Evolutionary conservation across 139 green algal species (phyloP), one percentile per base, ranked within the genome.

Genomic region (Coelastrella sp.): DNA sequence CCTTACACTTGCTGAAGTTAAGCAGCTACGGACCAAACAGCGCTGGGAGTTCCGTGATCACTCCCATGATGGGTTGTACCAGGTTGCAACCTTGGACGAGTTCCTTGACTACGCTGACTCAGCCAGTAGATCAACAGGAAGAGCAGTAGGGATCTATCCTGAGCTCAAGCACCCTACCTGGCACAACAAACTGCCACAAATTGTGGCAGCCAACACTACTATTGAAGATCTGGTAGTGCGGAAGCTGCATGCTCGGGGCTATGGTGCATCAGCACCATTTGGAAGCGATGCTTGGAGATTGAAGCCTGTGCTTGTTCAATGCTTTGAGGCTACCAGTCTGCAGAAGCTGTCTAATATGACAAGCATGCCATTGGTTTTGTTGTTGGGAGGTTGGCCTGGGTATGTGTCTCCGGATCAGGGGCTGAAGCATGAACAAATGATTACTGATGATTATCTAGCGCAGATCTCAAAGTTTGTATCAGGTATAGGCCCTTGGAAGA

Each of bases 101-200:
- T 92, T 89, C 74, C 13, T 89, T 20, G 32, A 86, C 20, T 23
- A 87, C 2, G 87, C 66, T 23, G 59, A 59, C 61, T 58, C 23
- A 7, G 17, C 68, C 13, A 76, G 68, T 22, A n/a, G 6, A 17
- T 7, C 74, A 80, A 77, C 64, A 59, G 75, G 61, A 5, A 73
- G 80, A 71, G 73, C 13, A 16, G 90, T 95, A 8, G 93, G 93
- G 54, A 91, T 95, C 60, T 95, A 95, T 86, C 93, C 93, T 3
- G 93, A 95, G 86, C 92, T 90, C 66, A 95, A 95, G 92, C 91
- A 95, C 91, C 93, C 93, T 16, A 83, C 19, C 14, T 95, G 90
- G 89, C 92, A 95, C 76, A 89, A 94, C 80, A 73, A 61, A 19
- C 71, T 95, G 74, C 58, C 61, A 11, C 56, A 78, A 5, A 7